Conservation (phyloP, 495 filamentous ascomycete species). For the Annulohypoxylon nitens region DNA sequence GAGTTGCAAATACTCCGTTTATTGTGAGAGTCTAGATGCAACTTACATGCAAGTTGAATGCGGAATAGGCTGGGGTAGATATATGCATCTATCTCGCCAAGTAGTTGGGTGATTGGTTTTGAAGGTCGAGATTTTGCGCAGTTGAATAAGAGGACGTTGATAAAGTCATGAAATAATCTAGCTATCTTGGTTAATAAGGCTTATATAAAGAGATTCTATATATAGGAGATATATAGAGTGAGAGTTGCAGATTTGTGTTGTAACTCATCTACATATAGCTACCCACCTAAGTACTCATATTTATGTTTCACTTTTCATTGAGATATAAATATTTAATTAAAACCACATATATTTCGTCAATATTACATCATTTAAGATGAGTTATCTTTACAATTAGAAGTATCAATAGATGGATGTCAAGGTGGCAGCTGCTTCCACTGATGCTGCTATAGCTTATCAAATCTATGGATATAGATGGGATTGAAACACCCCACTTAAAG, state of each 20-base stretch:
- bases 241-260: not conserved
- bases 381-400: not conserved
- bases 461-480: conserved; percentile 1
- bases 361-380: too few species aligned
- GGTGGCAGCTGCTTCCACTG: not conserved
- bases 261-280: not conserved
- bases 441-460: not conserved
- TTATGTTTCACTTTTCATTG: too few species aligned
- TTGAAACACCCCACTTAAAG: conserved; percentile 34
- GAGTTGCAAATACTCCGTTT: conserved; percentile 2
- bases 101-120: conserved; percentile 17
- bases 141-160: not conserved
- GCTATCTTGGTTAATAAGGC: conserved; percentile 1
- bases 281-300: too few species aligned
- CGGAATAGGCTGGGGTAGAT: conserved; percentile 3
- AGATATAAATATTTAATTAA: too few species aligned
- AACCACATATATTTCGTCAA: too few species aligned
- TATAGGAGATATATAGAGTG: not conserved
- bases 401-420: not conserved
- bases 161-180: not conserved
- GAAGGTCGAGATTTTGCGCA: not conserved
- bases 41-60: conserved; percentile 18
- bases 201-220: not conserved
- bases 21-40: conserved; percentile 5
- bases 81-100: not conserved